phyloP scores from a whole-genome alignment of 768 basidiomycete genomes.

The Psilocybe cubensis region DNA sequence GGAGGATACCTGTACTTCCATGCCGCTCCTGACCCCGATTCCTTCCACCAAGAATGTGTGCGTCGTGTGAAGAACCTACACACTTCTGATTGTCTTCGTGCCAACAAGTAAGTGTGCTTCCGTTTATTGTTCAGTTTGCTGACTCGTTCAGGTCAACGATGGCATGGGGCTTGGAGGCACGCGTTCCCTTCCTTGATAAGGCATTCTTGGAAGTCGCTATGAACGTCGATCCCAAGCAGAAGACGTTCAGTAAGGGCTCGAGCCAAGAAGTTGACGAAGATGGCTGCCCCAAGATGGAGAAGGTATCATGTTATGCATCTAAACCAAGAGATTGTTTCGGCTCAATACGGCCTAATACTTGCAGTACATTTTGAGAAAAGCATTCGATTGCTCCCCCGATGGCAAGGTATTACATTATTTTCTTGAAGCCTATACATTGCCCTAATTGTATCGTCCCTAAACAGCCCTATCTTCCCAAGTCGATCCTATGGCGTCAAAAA shows the following conservation, averaged over 20 bases:
- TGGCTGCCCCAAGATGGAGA: slow-evolving; percentile 93
- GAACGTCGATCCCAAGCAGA: slow-evolving; percentile 86
- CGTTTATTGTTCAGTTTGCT: not conserved
- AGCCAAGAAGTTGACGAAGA: slow-evolving; percentile 79
- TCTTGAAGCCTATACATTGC: not conserved
- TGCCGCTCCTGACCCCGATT: slow-evolving; percentile 84
- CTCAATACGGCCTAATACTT: not conserved
- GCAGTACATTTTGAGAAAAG: slow-evolving; percentile 15
- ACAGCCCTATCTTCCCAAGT: slow-evolving; percentile 89
- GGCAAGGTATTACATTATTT: slow-evolving; percentile 8
- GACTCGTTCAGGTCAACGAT: slow-evolving; percentile 77
- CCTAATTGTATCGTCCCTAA: not conserved
- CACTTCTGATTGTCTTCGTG: slow-evolving; percentile 95
- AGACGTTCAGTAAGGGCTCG: slow-evolving; percentile 86
- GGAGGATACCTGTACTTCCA: slow-evolving; percentile 99
- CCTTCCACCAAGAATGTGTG: slow-evolving; percentile 95
- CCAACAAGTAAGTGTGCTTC: slow-evolving; percentile 88
- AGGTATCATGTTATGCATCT: slow-evolving; percentile 48
- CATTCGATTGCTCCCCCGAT: slow-evolving; percentile 14
- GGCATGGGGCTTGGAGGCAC: slow-evolving; percentile 99
- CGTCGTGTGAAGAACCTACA: slow-evolving; percentile 97
- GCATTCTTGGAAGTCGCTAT: slow-evolving; percentile 92
- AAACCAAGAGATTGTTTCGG: slow-evolving; percentile 1
- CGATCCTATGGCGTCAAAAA: slow-evolving; percentile 98
- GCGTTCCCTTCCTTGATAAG: slow-evolving; percentile 99